Base-by-base conservation (phyloP, 2,329 filamentous ascomycete genomes). In the Macroventuria anomochaeta region DNA sequence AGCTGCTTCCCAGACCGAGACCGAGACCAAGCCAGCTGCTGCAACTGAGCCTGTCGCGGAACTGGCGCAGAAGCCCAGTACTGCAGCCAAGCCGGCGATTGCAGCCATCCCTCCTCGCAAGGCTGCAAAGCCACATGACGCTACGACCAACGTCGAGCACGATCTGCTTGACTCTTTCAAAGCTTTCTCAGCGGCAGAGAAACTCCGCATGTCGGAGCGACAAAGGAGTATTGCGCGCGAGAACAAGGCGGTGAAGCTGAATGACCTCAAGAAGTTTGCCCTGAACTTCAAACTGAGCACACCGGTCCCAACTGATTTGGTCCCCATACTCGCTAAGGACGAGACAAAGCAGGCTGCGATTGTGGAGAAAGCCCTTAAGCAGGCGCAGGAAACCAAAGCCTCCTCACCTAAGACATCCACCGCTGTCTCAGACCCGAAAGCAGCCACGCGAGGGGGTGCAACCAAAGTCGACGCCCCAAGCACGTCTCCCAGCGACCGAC, bases 301-400 rank as follows among this genome's bases (percentile, higher is more conserved):
- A 2, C 92, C 93, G 5, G 92, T 99, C 10, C 95, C 95, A 1
- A 87, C 85, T 44, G 95, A 99, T 74, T 78, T 99, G 29, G 92
- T 99, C 23, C 88, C 91, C 1, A 99, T 99, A 62, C 88, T 99
- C 56, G 93, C 95, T 53, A 99, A 97, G 73, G 95, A 99, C 71
- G 92, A 92, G n/a, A 83, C 81, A 38, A 99, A 97, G 78, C 95
- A 97, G 76, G 87, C 92, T 68, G 87, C 93, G 70, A 97, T 99
- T 59, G 88, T 96, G 68, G 89, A 92, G 65, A 96, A 93, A 75
- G 91, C 91, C 1, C 86, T 90, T 56, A 85, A 86, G 68, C 88
- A 93, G 62, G 87, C 86, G 2, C 87, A 91, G 51, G 79, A 83
- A 58, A 60, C 69, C 38, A 77, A 77, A 57, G 62, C 65, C 15